phyloP scores from a whole-genome alignment of 176 grass and related monocot species.

The Triticum aestivum region IWGSC_CS_RefSeq_v2.1 NC_057801.1:648286476-648286975 shows the following conservation, averaged over 20 bases:
- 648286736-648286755: background rate
- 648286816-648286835: background rate
- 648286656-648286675: background rate
- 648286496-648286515: background rate
- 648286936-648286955: background rate
- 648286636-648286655: background rate
- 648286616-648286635: background rate
- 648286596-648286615: background rate
- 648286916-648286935: background rate
- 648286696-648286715: too few relatives aligned
- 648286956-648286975: background rate
- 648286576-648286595: background rate
- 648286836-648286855: slow-evolving; percentile 12
- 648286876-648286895: background rate
- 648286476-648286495: background rate
- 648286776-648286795: background rate
- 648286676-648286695: too few relatives aligned
- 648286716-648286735: too few relatives aligned
- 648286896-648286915: background rate
- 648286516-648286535: slow-evolving; percentile 4
- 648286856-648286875: background rate
- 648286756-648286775: background rate
- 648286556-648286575: background rate
- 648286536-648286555: slow-evolving; percentile 23
- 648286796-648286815: background rate